A percentile compares a stretch with the other conserved stretches of the same genome.
These are phyloP conservation scores for Neocucurbitaria cava DNA, from an alignment of 2,329 filamentous ascomycete genomes.

Conservation along the genomic window DNA sequence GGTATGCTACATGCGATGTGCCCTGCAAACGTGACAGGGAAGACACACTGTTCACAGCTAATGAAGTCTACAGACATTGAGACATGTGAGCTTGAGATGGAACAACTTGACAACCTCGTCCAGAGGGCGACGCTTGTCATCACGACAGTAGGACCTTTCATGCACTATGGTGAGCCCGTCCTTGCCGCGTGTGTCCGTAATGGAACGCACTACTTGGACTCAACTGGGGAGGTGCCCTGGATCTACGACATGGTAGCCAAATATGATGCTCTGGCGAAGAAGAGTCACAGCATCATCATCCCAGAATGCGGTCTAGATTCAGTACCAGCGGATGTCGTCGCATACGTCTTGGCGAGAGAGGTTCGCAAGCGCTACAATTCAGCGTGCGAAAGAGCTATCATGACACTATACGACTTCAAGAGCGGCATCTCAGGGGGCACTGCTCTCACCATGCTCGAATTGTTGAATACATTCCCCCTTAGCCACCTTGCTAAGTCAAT, in stretches of 20 bases:
- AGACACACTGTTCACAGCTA: neutral
- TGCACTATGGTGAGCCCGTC: slow-evolving; percentile 68
- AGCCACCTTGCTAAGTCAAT: slow-evolving; percentile 56
- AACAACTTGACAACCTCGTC: slow-evolving; percentile 60
- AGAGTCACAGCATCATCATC: slow-evolving; percentile 66
- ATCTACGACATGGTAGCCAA: slow-evolving; percentile 67
- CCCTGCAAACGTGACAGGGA: neutral
- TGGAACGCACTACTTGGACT: slow-evolving; percentile 73
- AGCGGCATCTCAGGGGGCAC: slow-evolving; percentile 61
- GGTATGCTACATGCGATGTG: slow-evolving; percentile 55
- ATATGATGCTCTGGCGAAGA: slow-evolving; percentile 66
- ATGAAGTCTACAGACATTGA: slow-evolving; percentile 46
- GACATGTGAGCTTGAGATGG: slow-evolving; percentile 51
- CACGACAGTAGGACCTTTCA: slow-evolving; percentile 69
- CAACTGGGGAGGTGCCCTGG: slow-evolving; percentile 71
- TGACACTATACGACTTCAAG: slow-evolving; percentile 63
- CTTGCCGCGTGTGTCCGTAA: slow-evolving; percentile 69
- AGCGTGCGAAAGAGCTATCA: slow-evolving; percentile 59
- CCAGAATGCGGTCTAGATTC: slow-evolving; percentile 68
- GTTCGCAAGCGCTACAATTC: slow-evolving; percentile 60
- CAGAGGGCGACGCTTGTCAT: slow-evolving; percentile 65
- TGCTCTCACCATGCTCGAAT: slow-evolving; percentile 69
- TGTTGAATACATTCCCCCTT: slow-evolving; percentile 58
- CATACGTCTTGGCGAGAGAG: slow-evolving; percentile 60
- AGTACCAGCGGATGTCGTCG: slow-evolving; percentile 65